Evolutionary conservation across 208 protist genomes (phyloP), one percentile per base, ranked within the genome.

Genomic region (Balamuthia mandrillaris): DNA sequence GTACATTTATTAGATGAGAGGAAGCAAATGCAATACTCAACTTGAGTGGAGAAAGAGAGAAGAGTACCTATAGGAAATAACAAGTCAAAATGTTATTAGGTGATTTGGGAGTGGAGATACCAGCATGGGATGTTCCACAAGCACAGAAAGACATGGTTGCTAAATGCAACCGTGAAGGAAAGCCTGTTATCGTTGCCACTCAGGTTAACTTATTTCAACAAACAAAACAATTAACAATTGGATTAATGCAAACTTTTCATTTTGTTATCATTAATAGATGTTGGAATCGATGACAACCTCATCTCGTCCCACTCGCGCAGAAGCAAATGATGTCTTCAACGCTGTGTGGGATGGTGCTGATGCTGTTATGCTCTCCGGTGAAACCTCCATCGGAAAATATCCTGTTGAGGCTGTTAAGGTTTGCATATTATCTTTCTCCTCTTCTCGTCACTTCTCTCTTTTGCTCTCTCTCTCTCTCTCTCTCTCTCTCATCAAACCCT

Each of bases 111-210:
- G 97, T 99, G 52, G 98, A 99, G 92, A 98, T 99, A 65, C 96
- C 96, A 21, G 92, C 97, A n/a, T 96, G 98, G 89, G 97, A 98
- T 91, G 96, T 99, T 39, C 95, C 97, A 41, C 88, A 96, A 33
- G 95, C 96, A 37, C 98, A 99, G 94, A 99, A 99, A 95, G 96
- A 97, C 87, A 96, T 99, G 42, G 98, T 99, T 88, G 92, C 91
- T 39, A 98, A 98, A 90, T 99, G 61, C 66, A 86, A 86, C 49
- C 5, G 35, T 3, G 81, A 66, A 27, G 81, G 81, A n/a, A 99
- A 99, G 92, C 97, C 97, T 29, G 97, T 99, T 21, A 98, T 99
- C 86, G 98, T 96, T 47, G 98, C 98, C 12, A 99, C 98, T 52
- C 98, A 81, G 49, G 72, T 81, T n/a, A n/a, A 14, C n/a, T n/a